These are phyloP conservation scores for Skeletonema costatum DNA, from an alignment of 108 stramenopile species.

Conservation along the genomic window DNA sequence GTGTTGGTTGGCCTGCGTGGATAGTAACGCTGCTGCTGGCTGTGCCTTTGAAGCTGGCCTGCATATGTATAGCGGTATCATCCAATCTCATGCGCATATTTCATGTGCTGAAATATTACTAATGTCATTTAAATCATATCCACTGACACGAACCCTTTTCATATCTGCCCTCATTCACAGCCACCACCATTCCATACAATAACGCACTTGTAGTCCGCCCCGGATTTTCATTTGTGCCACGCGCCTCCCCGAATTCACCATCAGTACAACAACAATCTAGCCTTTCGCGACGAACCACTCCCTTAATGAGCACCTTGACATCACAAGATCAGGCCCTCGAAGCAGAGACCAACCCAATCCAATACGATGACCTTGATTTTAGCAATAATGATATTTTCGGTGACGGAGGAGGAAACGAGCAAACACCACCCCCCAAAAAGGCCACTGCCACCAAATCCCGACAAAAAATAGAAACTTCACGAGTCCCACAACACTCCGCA, in stretches of 20 bases:
- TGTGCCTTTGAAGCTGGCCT: background rate
- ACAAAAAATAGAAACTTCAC: background rate
- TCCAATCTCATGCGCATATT: background rate
- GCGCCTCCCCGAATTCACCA: background rate
- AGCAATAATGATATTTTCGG: background rate
- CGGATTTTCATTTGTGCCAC: slow-evolving; percentile 7
- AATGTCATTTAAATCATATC: too few species aligned
- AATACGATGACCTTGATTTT: background rate
- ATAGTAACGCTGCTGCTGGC: background rate
- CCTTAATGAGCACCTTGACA: slow-evolving; percentile 3
- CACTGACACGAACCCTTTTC: background rate
- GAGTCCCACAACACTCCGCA: background rate
- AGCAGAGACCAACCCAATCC: background rate
- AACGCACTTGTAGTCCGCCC: slow-evolving; percentile 26
- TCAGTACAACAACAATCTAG: slow-evolving; percentile 1
- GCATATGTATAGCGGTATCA: background rate
- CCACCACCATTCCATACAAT: slow-evolving; percentile 14
- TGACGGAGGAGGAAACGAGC: background rate
- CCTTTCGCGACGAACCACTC: background rate
- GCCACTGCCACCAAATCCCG: background rate
- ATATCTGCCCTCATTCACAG: background rate
- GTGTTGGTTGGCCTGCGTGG: background rate
- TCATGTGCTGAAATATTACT: background rate
- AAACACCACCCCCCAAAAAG: background rate
- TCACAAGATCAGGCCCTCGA: background rate